Conservation (phyloP, 2,329 filamentous ascomycete genomes). For the Colletotrichum sp. region DNA sequence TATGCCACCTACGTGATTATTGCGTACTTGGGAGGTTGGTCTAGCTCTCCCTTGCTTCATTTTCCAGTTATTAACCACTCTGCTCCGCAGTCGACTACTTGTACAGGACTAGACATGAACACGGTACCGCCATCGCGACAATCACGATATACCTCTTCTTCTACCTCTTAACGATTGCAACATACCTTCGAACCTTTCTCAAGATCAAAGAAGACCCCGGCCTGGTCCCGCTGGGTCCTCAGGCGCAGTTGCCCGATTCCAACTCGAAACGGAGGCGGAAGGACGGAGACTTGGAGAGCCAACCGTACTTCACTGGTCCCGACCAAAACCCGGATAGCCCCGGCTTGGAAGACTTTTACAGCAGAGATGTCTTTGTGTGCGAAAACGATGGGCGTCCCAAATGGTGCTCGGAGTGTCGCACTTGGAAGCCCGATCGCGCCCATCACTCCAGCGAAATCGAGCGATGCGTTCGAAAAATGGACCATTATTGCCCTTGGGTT, state of each 20-base stretch:
- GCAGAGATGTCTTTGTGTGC: constrained; percentile 83
- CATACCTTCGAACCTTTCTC: constrained; percentile 75
- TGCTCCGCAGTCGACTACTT: constrained; percentile 72
- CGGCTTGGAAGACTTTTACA: constrained; percentile 79
- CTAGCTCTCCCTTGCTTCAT: not conserved
- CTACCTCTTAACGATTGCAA: constrained; percentile 66
- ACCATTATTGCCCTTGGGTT: constrained; percentile 97
- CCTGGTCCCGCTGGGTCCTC: constrained; percentile 66
- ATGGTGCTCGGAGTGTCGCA: constrained; percentile 84
- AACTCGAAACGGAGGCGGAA: constrained; percentile 26
- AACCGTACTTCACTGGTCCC: constrained; percentile 37
- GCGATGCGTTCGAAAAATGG: constrained; percentile 87
- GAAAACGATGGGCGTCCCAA: constrained; percentile 82
- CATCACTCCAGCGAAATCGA: constrained; percentile 86
- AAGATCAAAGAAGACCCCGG: constrained; percentile 75
- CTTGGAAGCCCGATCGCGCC: constrained; percentile 86
- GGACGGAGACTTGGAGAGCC: constrained; percentile 36
- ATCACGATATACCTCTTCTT: constrained; percentile 76
- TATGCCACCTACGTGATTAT: constrained; percentile 77
- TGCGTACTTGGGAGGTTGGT: constrained; percentile 70
- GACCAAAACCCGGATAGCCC: constrained; percentile 64
- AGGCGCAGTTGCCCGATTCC: constrained; percentile 11
- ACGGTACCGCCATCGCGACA: constrained; percentile 69
- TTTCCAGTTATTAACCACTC: not conserved
- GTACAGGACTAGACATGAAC: constrained; percentile 51